phyloP scores from a whole-genome alignment of 495 filamentous ascomycete genomes.

The Recurvomyces mirabilis region DNA sequence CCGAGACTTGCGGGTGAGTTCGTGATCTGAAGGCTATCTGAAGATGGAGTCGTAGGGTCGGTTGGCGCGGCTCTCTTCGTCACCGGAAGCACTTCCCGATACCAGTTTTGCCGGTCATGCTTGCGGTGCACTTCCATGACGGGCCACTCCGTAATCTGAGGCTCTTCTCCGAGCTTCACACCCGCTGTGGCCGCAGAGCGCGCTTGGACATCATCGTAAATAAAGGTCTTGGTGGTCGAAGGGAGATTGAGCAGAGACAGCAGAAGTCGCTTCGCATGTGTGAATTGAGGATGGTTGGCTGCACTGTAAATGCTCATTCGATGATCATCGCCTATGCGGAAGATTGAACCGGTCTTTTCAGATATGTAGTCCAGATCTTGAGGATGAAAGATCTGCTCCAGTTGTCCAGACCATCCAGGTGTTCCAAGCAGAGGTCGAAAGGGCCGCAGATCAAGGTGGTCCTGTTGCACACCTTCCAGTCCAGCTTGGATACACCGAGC shows the following conservation, averaged over 20 bases:
- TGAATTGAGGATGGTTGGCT: not conserved
- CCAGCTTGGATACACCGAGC: not conserved
- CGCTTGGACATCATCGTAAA: no score
- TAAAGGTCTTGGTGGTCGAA: not conserved
- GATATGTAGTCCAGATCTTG: slow-evolving; percentile 5
- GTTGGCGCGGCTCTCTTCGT: no score
- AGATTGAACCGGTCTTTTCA: slow-evolving; percentile 2
- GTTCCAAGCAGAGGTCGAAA: slow-evolving; percentile 9
- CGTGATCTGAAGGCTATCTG: no score
- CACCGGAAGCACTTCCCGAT: not conserved
- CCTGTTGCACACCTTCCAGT: not conserved
- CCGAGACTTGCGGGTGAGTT: no score
- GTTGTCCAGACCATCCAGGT: not conserved
- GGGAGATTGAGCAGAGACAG: slow-evolving; percentile 12
- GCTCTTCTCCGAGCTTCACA: no score
- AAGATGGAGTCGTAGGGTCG: no score
- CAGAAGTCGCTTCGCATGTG: slow-evolving; percentile 6
- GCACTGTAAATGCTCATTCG: slow-evolving; percentile 3
- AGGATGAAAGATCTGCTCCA: slow-evolving; percentile 2
- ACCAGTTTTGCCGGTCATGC: not conserved
- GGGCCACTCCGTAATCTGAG: not conserved
- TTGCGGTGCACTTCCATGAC: not conserved
- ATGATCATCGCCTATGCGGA: no score
- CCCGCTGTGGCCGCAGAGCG: no score
- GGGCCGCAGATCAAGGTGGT: not conserved